Conservation (phyloP, 305 asterid genomes). For the Solanum hybrid region DNA sequence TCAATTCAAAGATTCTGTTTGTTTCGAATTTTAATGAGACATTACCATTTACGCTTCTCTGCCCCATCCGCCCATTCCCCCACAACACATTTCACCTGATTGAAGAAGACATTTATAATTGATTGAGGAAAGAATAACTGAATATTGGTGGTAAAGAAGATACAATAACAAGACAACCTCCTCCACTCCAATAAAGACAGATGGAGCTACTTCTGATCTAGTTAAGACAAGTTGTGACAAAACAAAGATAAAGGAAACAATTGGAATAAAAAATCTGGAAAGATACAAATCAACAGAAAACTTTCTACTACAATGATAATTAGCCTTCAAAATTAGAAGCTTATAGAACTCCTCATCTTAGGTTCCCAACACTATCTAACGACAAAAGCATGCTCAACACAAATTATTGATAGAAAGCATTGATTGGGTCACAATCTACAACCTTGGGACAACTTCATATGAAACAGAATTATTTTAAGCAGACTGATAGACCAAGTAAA, state of each 20-base stretch:
- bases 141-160: not conserved
- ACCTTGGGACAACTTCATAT: not conserved
- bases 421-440: not conserved
- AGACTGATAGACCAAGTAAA: not conserved
- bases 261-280: not conserved
- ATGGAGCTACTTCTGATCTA: not conserved
- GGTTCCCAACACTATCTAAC: not conserved
- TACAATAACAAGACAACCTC: not conserved
- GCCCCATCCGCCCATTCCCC: not conserved
- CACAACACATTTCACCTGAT: not conserved
- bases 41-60: not conserved
- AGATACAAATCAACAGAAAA: not conserved
- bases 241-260: not conserved
- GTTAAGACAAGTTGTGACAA: not conserved
- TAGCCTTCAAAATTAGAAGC: not conserved
- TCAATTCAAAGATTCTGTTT: not conserved
- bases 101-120: not conserved
- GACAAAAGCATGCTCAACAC: not conserved
- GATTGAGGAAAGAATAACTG: not conserved
- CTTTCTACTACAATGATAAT: not conserved
- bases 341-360: not conserved
- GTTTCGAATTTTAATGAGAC: not conserved
- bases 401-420: not conserved
- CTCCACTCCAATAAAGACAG: not conserved
- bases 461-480: not conserved